phyloP scores from a whole-genome alignment of 257 asterid genomes.

The Rehmannia glutinosa region DNA sequence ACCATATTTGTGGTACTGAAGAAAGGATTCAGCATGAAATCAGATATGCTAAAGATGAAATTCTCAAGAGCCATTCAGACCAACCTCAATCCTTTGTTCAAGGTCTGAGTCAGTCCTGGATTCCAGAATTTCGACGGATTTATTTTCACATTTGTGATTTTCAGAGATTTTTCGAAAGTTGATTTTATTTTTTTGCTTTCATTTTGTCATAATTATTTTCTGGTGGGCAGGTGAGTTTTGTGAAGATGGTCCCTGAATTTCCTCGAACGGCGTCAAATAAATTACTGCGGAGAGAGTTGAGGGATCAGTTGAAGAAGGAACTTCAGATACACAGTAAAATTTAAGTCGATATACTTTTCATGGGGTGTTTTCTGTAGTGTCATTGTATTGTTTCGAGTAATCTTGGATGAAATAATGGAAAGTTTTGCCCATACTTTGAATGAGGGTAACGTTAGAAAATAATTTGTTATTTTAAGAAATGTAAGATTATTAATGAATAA shows the following conservation, averaged over 20 bases:
- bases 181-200: neutral
- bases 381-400: neutral
- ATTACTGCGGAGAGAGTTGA: constrained; percentile 67
- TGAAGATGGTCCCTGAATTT: constrained; percentile 59
- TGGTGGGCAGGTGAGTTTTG: constrained; percentile 58
- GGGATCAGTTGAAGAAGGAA: constrained; percentile 67
- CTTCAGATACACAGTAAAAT: constrained; percentile 49
- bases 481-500: too few relatives aligned
- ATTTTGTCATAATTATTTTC: neutral
- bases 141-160: neutral
- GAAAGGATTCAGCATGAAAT: constrained; percentile 36
- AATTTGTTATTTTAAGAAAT: neutral
- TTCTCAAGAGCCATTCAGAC: constrained; percentile 66
- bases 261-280: constrained; percentile 96
- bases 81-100: constrained; percentile 82
- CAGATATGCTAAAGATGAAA: constrained; percentile 48
- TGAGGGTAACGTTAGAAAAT: neutral
- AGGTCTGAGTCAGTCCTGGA: constrained; percentile 41
- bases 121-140: constrained; percentile 20
- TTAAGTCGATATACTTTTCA: too few relatives aligned
- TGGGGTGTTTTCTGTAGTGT: neutral
- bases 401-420: neutral
- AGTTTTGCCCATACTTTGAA: neutral
- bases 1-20: constrained; percentile 71
- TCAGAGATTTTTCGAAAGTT: neutral